Conservation (phyloP, 176 grass and related monocot genomes). For the Luzula sylvatica region DNA sequence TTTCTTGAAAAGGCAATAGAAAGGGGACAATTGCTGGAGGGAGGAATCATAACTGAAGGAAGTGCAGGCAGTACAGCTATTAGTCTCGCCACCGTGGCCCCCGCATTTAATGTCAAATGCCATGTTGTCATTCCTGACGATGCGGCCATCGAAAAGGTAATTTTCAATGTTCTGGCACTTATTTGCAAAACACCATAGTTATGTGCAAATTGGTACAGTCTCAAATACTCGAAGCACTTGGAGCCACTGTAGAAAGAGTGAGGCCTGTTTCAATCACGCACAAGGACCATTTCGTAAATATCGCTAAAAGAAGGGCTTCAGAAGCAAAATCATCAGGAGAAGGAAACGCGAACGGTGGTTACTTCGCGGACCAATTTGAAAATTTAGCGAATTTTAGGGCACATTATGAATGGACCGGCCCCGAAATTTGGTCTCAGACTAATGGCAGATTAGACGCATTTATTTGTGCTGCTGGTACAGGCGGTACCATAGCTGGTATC, state of each 20-base stretch:
- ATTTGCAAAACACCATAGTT: not conserved
- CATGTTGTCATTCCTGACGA: slow-evolving; percentile 95
- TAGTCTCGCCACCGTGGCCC: slow-evolving; percentile 86
- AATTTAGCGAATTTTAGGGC: slow-evolving; percentile 84
- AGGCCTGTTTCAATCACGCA: slow-evolving; percentile 89
- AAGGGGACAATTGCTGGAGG: slow-evolving; percentile 48
- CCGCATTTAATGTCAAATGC: slow-evolving; percentile 71
- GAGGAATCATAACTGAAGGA: slow-evolving; percentile 78
- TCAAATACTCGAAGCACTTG: slow-evolving; percentile 90
- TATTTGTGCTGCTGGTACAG: slow-evolving; percentile 79
- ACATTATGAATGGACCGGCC: slow-evolving; percentile 93
- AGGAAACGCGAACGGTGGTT: slow-evolving; percentile 41
- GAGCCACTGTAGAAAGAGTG: slow-evolving; percentile 85
- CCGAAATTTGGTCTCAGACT: slow-evolving; percentile 91
- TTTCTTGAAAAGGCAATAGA: slow-evolving; percentile 47
- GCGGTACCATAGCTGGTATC: slow-evolving; percentile 82
- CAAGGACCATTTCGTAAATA: slow-evolving; percentile 85
- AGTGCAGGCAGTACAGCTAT: slow-evolving; percentile 96
- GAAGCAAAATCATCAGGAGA: slow-evolving; percentile 41
- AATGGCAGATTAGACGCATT: slow-evolving; percentile 61
- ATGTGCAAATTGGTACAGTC: slow-evolving; percentile 31
- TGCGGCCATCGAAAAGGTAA: slow-evolving; percentile 91
- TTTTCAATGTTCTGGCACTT: not conserved
- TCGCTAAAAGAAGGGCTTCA: slow-evolving; percentile 76
- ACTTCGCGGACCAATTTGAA: slow-evolving; percentile 97